A percentile compares a stretch with the other conserved stretches of the same genome.
phyloP scores from a whole-genome alignment of 2,329 filamentous ascomycete genomes.

The Blastomyces parvus region DNA sequence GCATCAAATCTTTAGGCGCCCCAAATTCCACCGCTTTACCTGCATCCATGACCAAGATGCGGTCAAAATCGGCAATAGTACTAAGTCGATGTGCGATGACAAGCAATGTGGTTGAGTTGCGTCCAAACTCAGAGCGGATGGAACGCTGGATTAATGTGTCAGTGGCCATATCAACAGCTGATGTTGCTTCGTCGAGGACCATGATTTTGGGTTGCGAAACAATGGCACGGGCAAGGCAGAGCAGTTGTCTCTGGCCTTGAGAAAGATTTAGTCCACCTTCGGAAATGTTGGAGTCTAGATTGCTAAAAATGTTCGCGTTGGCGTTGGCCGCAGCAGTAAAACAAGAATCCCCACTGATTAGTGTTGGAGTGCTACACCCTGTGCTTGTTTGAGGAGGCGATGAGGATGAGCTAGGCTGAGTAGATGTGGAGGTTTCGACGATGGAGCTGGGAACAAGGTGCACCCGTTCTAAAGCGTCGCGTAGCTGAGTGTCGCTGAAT shows the following conservation, averaged over 20 bases:
- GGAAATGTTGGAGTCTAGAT: constrained; percentile 54
- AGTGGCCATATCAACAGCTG: constrained; percentile 67
- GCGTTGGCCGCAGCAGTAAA: constrained; percentile 32
- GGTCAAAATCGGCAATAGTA: constrained; percentile 68
- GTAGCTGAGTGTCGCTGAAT: constrained; percentile 58
- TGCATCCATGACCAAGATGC: constrained; percentile 61
- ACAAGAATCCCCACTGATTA: constrained; percentile 18
- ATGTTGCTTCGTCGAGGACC: constrained; percentile 72
- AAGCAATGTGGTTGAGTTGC: constrained; percentile 53
- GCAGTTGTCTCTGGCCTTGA: constrained; percentile 65
- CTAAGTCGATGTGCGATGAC: constrained; percentile 68
- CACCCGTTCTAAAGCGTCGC: constrained; percentile 59
- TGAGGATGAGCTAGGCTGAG: constrained; percentile 9
- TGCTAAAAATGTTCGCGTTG: constrained; percentile 52
- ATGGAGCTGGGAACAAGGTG: constrained; percentile 49
- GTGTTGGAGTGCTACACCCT: constrained; percentile 16
- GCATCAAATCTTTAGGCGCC: constrained; percentile 53
- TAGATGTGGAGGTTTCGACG: constrained; percentile 27
- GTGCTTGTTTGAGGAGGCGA: constrained; percentile 13
- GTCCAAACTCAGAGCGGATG: constrained; percentile 60
- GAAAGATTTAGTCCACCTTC: constrained; percentile 67
- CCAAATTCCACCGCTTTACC: constrained; percentile 61
- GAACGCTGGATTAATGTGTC: constrained; percentile 63
- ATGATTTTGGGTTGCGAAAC: constrained; percentile 64
- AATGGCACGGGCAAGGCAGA: constrained; percentile 65